Percentiles rank a stretch among this genome's conserved stretches.
These are phyloP conservation scores for Clitoria ternatea DNA, from an alignment of 306 rosid species.

Conservation along the genomic window DNA sequence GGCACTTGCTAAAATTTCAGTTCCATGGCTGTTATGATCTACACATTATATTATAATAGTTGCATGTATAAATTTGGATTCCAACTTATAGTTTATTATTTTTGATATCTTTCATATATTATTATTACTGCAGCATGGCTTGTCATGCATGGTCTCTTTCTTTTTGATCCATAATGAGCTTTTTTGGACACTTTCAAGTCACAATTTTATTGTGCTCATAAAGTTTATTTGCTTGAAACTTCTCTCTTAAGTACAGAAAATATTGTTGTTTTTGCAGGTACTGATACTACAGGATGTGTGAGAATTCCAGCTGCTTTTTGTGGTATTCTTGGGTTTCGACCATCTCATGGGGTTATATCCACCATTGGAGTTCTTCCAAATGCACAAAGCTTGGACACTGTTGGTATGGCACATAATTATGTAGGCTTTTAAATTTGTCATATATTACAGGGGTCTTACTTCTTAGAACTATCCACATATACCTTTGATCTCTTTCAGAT, in stretches of 20 bases:
- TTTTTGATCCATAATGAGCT: background rate
- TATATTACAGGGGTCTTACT: background rate
- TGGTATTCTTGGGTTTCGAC: conserved; percentile 74
- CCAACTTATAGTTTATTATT: conserved; percentile 3
- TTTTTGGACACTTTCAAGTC: background rate
- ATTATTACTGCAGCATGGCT: conserved; percentile 16
- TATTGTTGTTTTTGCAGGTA: conserved; percentile 45
- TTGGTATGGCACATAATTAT: conserved; percentile 52
- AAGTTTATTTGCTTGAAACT: background rate
- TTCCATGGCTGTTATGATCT: conserved; percentile 3
- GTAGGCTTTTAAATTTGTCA: background rate
- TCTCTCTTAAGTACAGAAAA: background rate
- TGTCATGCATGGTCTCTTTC: background rate
- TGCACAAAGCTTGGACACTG: conserved; percentile 73
- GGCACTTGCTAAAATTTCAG: background rate
- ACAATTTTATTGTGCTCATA: background rate
- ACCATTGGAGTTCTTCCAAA: conserved; percentile 65
- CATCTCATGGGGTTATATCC: conserved; percentile 74
- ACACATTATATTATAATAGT: background rate
- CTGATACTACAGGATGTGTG: conserved; percentile 79
- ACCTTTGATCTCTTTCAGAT: background rate
- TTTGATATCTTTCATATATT: background rate
- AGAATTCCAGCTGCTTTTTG: conserved; percentile 82
- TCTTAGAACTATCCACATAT: background rate
- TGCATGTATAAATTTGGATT: conserved; percentile 7